phyloP scores from a whole-genome alignment of 768 basidiomycete genomes.

The Postia placenta region DNA sequence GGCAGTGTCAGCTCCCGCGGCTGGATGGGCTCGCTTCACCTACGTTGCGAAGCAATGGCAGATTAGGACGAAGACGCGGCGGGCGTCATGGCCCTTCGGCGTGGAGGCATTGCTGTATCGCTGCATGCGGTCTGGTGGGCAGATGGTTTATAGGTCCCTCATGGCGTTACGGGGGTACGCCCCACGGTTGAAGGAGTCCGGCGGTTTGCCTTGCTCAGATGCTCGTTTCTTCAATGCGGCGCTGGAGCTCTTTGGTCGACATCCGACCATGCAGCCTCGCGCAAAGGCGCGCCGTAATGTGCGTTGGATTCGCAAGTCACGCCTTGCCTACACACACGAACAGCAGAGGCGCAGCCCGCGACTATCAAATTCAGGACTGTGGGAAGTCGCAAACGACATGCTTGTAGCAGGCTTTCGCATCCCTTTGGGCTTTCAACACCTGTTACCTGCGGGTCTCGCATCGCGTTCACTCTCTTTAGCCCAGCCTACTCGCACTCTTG shows the following conservation, averaged over 20 bases:
- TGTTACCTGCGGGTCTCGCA: constrained; percentile 31
- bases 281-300: constrained; percentile 12
- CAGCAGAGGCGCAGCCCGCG: constrained; percentile 19
- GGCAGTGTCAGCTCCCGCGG: background rate
- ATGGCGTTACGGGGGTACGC: constrained; percentile 17
- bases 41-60: constrained; percentile 3
- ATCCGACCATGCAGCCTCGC: constrained; percentile 7
- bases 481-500: background rate
- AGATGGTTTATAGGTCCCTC: constrained; percentile 10
- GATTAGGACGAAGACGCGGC: background rate
- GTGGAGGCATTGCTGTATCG: constrained; percentile 27
- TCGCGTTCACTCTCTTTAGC: background rate
- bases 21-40: constrained; percentile 8
- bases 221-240: constrained; percentile 65
- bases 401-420: constrained; percentile 32
- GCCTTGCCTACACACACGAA: constrained; percentile 26
- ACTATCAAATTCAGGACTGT: constrained; percentile 29
- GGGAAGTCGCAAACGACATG: constrained; percentile 34
- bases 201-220: constrained; percentile 32
- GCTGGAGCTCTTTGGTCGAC: constrained; percentile 32
- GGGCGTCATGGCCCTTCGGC: background rate
- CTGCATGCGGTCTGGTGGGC: constrained; percentile 19
- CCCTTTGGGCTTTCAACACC: constrained; percentile 32
- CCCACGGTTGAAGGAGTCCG: background rate
- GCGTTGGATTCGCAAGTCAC: constrained; percentile 26